Evolutionary conservation across 352 stramenopile species (phyloP), one percentile per base, ranked within the genome.

Genomic region (Globisporangium megalacanthum): DNA sequence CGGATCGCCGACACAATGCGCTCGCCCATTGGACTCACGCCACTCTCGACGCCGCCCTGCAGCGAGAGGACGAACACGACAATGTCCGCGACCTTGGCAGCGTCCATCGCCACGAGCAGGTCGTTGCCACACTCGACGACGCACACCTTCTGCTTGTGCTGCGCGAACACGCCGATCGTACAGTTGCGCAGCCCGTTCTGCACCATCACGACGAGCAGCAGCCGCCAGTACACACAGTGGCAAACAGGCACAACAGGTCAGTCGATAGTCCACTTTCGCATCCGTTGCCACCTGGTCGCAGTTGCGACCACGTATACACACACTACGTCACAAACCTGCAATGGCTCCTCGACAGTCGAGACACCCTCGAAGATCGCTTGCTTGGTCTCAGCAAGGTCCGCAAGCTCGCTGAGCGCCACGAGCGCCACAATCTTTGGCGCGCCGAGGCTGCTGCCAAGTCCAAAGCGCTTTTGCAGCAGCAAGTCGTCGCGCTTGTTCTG

Each of bases 1-100:
- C 97, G 96, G 49, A 99, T 73, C 4, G 92, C 90, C 49, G 86
- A 92, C 50, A 99, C 70, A 41, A 98, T 89, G 36, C 81, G 73
- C 58, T 97, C 83, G 5, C 94, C 93, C 50, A 85, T 69, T 14
- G 81, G 62, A 60, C 96, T 96, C 41, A 98, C 69, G 50, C 92
- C 79, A 36, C 85, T 78, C 46, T 96, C 91, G 5, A 83, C 79
- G 50, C 93, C 86, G 53, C 86, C 68, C 45, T 87, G 70, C 49
- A 92, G 79, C 11, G 83, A 82, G 56, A 92, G 68, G 31, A 92
- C 73, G 58, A 87, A 84, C 47, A 96, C 77, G 44, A 89, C 69
- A 60, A 89, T 80, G 74, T 95, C 84, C 45, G 82, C 85, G 57
- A 93, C 88, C 67, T 94, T 94, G 62, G 81, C 85, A 25, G 77